Percentiles rank a stretch among this genome's conserved stretches.
Conservation (phyloP, 441 rosid genomes). For the Geranium incanum region DNA sequence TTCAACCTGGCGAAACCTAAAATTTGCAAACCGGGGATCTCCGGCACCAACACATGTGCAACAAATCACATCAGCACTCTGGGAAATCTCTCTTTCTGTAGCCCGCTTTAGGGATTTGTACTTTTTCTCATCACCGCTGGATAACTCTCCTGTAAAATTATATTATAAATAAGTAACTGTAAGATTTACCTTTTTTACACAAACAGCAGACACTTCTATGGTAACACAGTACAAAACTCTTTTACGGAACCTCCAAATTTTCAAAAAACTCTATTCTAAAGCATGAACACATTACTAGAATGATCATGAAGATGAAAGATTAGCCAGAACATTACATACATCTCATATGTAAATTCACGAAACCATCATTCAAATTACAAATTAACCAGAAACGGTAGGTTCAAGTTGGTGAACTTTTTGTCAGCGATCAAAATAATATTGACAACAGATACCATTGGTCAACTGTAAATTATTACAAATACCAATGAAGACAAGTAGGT, state of each 20-base stretch:
- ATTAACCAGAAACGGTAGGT: neutral
- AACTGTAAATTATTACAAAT: neutral
- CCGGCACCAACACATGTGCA: constrained; percentile 99
- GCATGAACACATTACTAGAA: neutral
- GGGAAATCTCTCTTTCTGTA: constrained; percentile 94
- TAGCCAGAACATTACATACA: neutral
- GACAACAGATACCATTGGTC: neutral
- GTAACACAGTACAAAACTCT: neutral
- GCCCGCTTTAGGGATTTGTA: constrained; percentile 92
- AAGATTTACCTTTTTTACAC: neutral
- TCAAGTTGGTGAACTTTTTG: neutral
- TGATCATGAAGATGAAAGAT: neutral
- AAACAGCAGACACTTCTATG: neutral
- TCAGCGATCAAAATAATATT: neutral
- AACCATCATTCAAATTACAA: neutral
- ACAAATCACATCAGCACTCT: constrained; percentile 99
- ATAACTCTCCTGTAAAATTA: constrained; percentile 68
- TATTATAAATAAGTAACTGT: neutral
- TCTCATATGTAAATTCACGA: neutral
- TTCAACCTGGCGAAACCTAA: constrained; percentile 95
- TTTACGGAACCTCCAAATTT: neutral
- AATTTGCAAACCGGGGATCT: constrained; percentile 90
- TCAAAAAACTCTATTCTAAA: neutral
- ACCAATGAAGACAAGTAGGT: neutral
- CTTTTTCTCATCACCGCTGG: constrained; percentile 98